Evolutionary conservation across 495 filamentous ascomycete genomes (phyloP).

Genomic region (Aspergillus panamensis): DNA sequence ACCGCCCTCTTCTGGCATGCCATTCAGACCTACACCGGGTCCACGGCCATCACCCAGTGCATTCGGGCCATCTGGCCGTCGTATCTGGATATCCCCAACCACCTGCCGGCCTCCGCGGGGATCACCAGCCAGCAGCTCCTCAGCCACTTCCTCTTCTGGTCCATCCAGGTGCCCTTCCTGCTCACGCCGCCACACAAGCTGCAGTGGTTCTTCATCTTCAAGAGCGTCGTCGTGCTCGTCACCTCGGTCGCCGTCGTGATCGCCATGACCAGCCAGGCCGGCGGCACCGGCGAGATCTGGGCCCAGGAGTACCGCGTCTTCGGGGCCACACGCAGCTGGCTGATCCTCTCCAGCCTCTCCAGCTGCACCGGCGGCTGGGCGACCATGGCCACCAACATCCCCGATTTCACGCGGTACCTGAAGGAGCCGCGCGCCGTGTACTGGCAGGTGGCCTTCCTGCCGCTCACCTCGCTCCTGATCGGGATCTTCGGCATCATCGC

Average conservation of each 20-base stretch:
- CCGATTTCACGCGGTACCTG: slow-evolving; percentile 6
- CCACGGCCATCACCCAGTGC: slow-evolving; percentile 1
- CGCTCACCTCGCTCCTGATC: slow-evolving; percentile 2
- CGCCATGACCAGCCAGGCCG: slow-evolving; percentile 1
- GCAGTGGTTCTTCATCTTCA: slow-evolving; percentile 9
- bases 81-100: background rate
- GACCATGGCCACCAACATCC: slow-evolving; percentile 8
- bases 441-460: slow-evolving; percentile 7
- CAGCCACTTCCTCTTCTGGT: slow-evolving; percentile 1
- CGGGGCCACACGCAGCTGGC: slow-evolving; percentile 3
- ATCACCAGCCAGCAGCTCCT: slow-evolving; percentile 2
- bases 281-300: slow-evolving; percentile 9
- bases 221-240: background rate
- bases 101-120: background rate
- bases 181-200: slow-evolving; percentile 3
- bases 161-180: slow-evolving; percentile 7
- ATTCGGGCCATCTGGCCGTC: slow-evolving; percentile 1
- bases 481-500: slow-evolving; percentile 5
- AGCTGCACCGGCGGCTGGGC: slow-evolving; percentile 6
- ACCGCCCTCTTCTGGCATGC: slow-evolving; percentile 5
- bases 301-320: slow-evolving; percentile 5
- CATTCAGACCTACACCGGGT: slow-evolving; percentile 6
- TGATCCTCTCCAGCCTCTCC: slow-evolving; percentile 4
- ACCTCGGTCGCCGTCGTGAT: slow-evolving; percentile 3
- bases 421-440: background rate